Conservation (phyloP, 129 eudicot genomes). For the Rutidosis leptorrhynchoides region DNA sequence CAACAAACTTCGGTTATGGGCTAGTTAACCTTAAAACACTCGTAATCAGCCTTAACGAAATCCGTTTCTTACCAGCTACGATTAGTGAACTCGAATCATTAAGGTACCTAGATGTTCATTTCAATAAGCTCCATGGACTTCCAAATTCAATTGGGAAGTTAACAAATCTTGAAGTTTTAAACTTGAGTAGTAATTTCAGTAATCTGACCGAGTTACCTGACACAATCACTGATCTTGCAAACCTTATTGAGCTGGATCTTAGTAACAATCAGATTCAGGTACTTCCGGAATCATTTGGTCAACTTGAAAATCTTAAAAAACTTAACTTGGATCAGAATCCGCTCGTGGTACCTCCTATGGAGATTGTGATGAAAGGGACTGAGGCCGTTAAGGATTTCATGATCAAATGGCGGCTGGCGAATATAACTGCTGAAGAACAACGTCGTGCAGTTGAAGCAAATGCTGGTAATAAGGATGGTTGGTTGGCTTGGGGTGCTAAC, state of each 20-base stretch:
- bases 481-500: constrained; percentile 39
- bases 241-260: constrained; percentile 52
- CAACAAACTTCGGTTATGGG: constrained; percentile 52
- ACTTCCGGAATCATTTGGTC: constrained; percentile 47
- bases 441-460: constrained; percentile 30
- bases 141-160: constrained; percentile 42
- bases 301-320: constrained; percentile 33
- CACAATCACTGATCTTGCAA: constrained; percentile 39
- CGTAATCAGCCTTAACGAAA: constrained; percentile 39
- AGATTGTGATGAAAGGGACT: constrained; percentile 34
- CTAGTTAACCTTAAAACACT: constrained; percentile 43
- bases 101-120: constrained; percentile 40
- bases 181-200: constrained; percentile 51
- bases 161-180: constrained; percentile 43
- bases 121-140: constrained; percentile 45
- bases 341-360: constrained; percentile 46
- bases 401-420: constrained; percentile 37
- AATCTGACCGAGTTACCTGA: constrained; percentile 45
- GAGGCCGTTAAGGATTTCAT: constrained; percentile 41
- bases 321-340: constrained; percentile 58
- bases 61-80: constrained; percentile 46
- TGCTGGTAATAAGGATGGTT: constrained; percentile 29
- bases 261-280: constrained; percentile 50
- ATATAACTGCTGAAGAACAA: constrained; percentile 30
- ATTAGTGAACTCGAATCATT: constrained; percentile 49